A percentile compares a stretch with the other conserved stretches of the same genome.
Conservation (phyloP, 2,329 filamentous ascomycete genomes). For the Lachnellula cervina region DNA sequence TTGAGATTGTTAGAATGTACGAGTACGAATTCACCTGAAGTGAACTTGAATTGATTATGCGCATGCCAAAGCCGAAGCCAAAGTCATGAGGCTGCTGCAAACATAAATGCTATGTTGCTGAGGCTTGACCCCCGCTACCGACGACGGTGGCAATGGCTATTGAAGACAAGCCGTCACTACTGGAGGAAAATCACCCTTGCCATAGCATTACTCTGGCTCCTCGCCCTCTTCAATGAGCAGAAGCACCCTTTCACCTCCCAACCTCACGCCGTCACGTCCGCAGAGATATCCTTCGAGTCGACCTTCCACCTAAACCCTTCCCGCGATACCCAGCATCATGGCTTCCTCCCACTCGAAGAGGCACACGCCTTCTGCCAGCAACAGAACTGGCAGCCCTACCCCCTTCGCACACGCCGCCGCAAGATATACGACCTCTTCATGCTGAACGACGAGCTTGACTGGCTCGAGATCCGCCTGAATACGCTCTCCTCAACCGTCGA, state of each 20-base stretch:
- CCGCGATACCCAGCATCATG: neutral
- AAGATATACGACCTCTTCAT: constrained; percentile 59
- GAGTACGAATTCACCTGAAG: no score
- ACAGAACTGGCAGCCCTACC: constrained; percentile 14
- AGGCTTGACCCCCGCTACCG: neutral
- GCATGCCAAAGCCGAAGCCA: neutral
- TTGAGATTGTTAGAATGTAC: no score
- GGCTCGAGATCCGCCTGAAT: constrained; percentile 59
- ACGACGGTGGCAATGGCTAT: constrained; percentile 3
- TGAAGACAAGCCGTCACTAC: neutral
- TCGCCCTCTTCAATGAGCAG: constrained; percentile 5
- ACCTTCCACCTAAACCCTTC: neutral
- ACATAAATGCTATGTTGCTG: neutral
- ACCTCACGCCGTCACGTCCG: constrained; percentile 11
- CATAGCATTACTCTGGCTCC: constrained; percentile 6
- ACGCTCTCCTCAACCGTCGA: constrained; percentile 55
- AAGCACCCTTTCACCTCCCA: constrained; percentile 11
- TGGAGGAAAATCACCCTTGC: constrained; percentile 8
- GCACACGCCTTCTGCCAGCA: constrained; percentile 10
- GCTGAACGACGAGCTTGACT: constrained; percentile 61
- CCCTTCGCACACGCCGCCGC: constrained; percentile 26
- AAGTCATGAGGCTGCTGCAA: neutral
- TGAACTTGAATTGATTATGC: no score
- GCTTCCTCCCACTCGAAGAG: constrained; percentile 6
- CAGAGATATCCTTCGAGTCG: constrained; percentile 11